These are phyloP conservation scores for Boletus eberwhitei DNA, from an alignment of 768 basidiomycete species.

Conservation along the genomic window DNA sequence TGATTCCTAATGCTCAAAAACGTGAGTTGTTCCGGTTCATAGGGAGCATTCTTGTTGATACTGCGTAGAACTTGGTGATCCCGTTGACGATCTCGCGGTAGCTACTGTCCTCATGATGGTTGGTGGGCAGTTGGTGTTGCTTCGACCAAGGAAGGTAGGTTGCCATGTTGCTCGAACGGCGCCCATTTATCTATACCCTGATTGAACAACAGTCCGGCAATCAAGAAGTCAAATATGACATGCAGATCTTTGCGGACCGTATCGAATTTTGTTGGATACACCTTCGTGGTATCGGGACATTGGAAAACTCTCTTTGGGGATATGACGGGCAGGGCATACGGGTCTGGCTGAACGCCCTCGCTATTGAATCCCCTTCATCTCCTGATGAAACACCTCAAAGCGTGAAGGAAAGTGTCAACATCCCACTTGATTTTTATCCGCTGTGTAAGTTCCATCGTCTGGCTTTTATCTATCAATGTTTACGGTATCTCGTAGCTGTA, in stretches of 20 bases:
- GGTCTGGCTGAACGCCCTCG: slow-evolving; percentile 94
- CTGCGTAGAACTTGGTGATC: slow-evolving; percentile 84
- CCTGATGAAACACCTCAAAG: slow-evolving; percentile 38
- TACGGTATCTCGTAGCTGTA: slow-evolving; percentile 56
- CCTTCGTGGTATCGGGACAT: slow-evolving; percentile 83
- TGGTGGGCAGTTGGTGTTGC: slow-evolving; percentile 83
- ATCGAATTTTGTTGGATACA: slow-evolving; percentile 99
- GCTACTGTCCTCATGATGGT: slow-evolving; percentile 97
- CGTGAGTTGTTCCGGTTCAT: slow-evolving; percentile 48
- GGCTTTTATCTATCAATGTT: neutral
- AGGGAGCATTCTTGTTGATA: slow-evolving; percentile 6
- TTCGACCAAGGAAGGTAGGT: slow-evolving; percentile 81
- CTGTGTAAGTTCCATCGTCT: slow-evolving; percentile 58
- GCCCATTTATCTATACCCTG: neutral
- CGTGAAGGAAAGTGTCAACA: slow-evolving; percentile 91
- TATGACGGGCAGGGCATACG: slow-evolving; percentile 88
- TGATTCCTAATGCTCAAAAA: slow-evolving; percentile 91
- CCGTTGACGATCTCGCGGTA: slow-evolving; percentile 85
- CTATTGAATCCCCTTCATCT: slow-evolving; percentile 65
- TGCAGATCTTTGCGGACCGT: slow-evolving; percentile 95
- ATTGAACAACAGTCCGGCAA: slow-evolving; percentile 57
- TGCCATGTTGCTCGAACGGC: neutral
- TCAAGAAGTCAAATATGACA: slow-evolving; percentile 93
- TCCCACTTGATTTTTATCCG: slow-evolving; percentile 92
- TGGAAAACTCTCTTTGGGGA: slow-evolving; percentile 98